These are phyloP conservation scores for Exserohilum turcica DNA, from an alignment of 2,329 filamentous ascomycete genomes.

Conservation along the genomic window DNA sequence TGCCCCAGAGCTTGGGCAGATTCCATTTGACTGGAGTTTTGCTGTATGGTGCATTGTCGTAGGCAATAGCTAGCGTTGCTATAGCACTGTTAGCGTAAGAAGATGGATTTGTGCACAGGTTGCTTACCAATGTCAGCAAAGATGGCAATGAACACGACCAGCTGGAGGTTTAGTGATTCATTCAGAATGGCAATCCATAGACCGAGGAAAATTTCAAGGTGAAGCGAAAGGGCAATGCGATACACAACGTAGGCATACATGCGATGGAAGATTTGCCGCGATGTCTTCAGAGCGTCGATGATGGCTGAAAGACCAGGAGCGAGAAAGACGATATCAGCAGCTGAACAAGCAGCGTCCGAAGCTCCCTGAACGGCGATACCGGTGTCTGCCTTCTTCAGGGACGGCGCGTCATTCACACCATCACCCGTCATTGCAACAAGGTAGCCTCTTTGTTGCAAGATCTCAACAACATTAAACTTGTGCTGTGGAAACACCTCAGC, in stretches of 20 bases:
- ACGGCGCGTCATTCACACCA: conserved; percentile 92
- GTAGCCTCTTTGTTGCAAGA: conserved; percentile 90
- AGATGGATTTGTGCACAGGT: not conserved
- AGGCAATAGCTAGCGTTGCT: conserved; percentile 88
- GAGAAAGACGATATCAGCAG: conserved; percentile 92
- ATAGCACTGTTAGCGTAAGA: not conserved
- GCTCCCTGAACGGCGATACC: conserved; percentile 94
- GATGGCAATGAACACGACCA: conserved; percentile 93
- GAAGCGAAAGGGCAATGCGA: conserved; percentile 88
- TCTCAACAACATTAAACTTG: conserved; percentile 94
- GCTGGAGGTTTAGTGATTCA: conserved; percentile 79
- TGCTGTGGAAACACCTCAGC: conserved; percentile 94
- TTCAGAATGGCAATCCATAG: conserved; percentile 91
- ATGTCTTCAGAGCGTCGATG: conserved; percentile 90
- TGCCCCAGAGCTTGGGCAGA: conserved; percentile 90
- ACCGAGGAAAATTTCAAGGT: conserved; percentile 89
- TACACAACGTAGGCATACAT: conserved; percentile 98
- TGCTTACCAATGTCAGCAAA: conserved; percentile 74
- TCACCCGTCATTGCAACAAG: conserved; percentile 96
- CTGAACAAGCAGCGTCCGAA: conserved; percentile 87
- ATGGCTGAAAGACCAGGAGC: conserved; percentile 89
- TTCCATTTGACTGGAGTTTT: conserved; percentile 93
- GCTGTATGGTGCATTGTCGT: conserved; percentile 89
- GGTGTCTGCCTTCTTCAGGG: conserved; percentile 93
- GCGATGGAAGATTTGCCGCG: conserved; percentile 92